Evolutionary conservation across 345 rosid species (phyloP), one percentile per base, ranked within the genome.

Genomic region (Euphorbia tirucalli): DNA sequence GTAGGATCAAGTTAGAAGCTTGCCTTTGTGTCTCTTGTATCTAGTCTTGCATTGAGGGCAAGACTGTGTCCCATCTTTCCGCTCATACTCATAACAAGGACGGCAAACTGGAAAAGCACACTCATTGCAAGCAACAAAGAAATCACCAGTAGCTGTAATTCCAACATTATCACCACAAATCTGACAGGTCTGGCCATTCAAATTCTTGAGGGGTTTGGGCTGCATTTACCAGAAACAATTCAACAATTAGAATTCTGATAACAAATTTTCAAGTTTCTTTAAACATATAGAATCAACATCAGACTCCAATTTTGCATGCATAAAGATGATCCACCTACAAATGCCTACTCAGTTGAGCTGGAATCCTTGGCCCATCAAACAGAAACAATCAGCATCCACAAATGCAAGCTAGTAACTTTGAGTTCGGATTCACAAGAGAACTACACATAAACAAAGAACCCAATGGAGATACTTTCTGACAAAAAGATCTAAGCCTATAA

Each of bases 41-140:
- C 98, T 89, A 78, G 96, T 93, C 90, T 96, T 96, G 94, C 99
- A 96, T 78, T 96, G 98, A 8, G 99, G 99, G 78, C 99, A 96
- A 71, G 90, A 85, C 83, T 93, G 99, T 69, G 96, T 93, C 49
- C 99, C 99, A 72, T 96, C 99, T 81, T 91, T 96, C 71, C 98
- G 88, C 80, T 96, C 99, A 62, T 96, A 96, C 83, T 96, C 99
- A 44, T 96, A 96, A 71, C 99, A 96, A 80, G 99, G 93, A 18
- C 93, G 90, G 74, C 99, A 96, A 77, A 96, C 99, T 18, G 99
- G 99, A 79, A 96, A 96, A 58, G 89, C 99, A 85, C 99, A 96
- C 82, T 96, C 99, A 72, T 93, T 93, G 80, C 99, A 96, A 79
- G 98, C 98, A 49, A 96, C 99, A 75, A 93, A 96, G 52, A 85